These are phyloP conservation scores for Eucalyptus melliodora DNA, from an alignment of 345 rosid genomes.

Conservation along the genomic window DNA sequence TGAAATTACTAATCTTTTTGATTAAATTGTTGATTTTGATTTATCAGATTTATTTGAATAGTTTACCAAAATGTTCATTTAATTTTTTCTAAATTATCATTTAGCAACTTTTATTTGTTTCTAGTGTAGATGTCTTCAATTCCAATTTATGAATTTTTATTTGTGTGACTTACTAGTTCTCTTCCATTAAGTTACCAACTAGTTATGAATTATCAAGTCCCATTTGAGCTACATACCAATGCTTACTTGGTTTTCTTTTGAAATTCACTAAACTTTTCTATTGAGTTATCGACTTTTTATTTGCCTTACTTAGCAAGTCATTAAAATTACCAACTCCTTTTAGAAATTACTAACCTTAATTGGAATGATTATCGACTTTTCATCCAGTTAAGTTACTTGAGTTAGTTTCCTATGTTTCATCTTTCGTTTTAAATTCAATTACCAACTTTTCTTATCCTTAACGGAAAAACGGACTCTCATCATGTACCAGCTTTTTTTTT, in stretches of 20 bases:
- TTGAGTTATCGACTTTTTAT: not conserved
- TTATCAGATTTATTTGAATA: not conserved
- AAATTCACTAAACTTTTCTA: not conserved
- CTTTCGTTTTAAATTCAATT: not conserved
- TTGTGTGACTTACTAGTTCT: not conserved
- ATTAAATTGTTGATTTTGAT: not conserved
- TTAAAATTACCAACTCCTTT: not conserved
- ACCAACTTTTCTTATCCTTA: not conserved
- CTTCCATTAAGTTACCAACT: not conserved
- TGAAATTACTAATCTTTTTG: not conserved
- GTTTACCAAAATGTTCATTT: not conserved
- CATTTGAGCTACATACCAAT: not conserved
- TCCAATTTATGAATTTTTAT: not conserved
- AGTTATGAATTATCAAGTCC: not conserved
- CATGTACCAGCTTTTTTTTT: not conserved
- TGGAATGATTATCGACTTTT: not conserved
- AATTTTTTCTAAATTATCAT: not conserved
- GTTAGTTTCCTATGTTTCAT: not conserved
- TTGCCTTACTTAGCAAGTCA: not conserved
- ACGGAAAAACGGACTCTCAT: not conserved
- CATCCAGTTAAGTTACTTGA: not conserved
- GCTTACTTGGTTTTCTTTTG: not conserved
- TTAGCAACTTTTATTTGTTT: not conserved
- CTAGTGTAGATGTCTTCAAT: not conserved
- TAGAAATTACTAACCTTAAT: not conserved